Evolutionary conservation across 768 basidiomycete species (phyloP), one percentile per base, ranked within the genome.

Genomic region (Phlegmacium glaucopus): DNA sequence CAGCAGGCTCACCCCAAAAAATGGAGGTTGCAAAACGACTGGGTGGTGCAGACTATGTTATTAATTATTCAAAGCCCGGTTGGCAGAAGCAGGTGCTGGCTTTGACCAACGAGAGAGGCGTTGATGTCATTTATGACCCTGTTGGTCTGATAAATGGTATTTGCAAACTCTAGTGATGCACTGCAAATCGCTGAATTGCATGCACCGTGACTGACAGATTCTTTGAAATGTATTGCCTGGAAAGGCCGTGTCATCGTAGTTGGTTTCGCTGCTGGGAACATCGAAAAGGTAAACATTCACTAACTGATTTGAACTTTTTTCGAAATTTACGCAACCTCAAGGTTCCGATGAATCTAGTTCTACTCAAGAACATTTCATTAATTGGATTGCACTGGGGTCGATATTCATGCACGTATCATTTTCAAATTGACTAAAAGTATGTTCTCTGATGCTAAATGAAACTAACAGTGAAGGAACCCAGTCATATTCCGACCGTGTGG

Each of bases 191-290:
- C 26, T 11, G 38, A 32, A 30, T 34, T 34, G 11, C 30, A 32
- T 32, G 9, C 10, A 34, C 32, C 6, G 32, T 34, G 32, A 34
- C n/a, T 16, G 15, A 10, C 38, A 90, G 93, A 91, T 62, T 86
- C 78, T 39, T 61, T 97, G 47, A 98, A 94, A 62, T 95, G 93
- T 62, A 90, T 94, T 47, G 89, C 87, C 1, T 97, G 94, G 85
- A 94, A 94, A 63, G 93, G 94, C 1, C 80, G 95, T 11, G 85
- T 88, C 1, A 58, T 99, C 9, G 88, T 98, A n/a, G 85, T 99
- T 43, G 96, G 95, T 6, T 98, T 94, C 64, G 91, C 88, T 4
- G 88, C 78, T 6, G 90, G 90, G 4, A 66, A 74, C 10, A 91
- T 95, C 45, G 91, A 94, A 65, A 90, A 91, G 74, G 86, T 87